Base-by-base conservation (phyloP, 1,139 yeast genomes). In the Diutina mesorugosa region DNA sequence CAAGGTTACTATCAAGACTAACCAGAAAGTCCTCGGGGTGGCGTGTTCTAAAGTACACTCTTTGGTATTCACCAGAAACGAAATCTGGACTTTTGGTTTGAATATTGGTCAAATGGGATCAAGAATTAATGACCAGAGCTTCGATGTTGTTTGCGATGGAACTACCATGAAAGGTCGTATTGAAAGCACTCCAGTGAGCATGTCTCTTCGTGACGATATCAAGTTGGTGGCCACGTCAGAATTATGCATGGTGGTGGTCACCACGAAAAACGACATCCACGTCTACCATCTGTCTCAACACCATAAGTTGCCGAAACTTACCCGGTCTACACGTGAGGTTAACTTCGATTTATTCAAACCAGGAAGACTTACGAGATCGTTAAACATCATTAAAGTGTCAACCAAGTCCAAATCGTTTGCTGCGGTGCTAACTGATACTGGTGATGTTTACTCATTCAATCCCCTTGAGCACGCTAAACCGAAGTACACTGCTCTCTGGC, bases 1-100 rank as follows among this genome's bases (percentile, higher is more conserved):
- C 8, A 9, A n/a, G 4, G 18, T 50, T 10, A 6, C 53, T 29
- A n/a, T 50, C 45, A 30, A 69, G 57, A 66, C 63, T 62, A 59
- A 58, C 41, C 21, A 58, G 0, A 55, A 64, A 45, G 65, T 65
- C 14, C 65, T 83, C 4, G 90, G 90, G 0, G 72, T 86, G 9
- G 71, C 85, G 0, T 85, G 89, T 12, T 88, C 97, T 1, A 83
- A 79, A 54, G 76, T 85, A 28, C 96, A 89, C 66, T 83, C 95
- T 0, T 76, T 86, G 5, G 88, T 80, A 0, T 86, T 76, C 61
- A 74, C 86, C 0, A 74, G 72, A 35, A 68, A 75, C 45, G 78
- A 76, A 10, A 63, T 90, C 7, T 80, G 73, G 60, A 70, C 83
- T 47, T 90, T 96, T 96, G 98, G 98, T 0, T 70, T 86, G 41